Evolutionary conservation across 257 asterid genomes (phyloP).

Genomic region (Solanum habrochaites): DNA sequence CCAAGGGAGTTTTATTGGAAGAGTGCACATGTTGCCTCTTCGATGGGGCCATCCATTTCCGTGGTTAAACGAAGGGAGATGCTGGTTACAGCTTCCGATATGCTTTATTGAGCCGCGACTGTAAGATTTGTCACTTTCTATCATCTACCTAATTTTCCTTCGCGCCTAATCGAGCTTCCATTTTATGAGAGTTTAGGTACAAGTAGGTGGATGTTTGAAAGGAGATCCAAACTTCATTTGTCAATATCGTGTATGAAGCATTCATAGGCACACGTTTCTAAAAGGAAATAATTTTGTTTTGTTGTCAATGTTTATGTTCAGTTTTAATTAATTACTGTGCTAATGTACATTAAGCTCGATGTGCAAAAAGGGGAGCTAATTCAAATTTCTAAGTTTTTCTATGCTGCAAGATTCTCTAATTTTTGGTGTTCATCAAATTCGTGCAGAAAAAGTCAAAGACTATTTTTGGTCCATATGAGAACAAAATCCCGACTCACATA

Average conservation of each 20-base stretch:
- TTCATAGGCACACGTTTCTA: background rate
- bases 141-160: constrained; percentile 1
- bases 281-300: background rate
- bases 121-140: constrained; percentile 26
- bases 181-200: background rate
- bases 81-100: constrained; percentile 59
- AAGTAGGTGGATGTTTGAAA: background rate
- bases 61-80: constrained; percentile 68
- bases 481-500: background rate
- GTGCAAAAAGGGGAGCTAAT: background rate
- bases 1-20: constrained; percentile 93
- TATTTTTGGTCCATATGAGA: background rate
- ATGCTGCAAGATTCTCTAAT: background rate
- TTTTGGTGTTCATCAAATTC: background rate
- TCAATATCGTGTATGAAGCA: background rate
- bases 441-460: background rate
- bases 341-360: background rate
- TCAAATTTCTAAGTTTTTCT: background rate
- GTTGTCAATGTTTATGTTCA: background rate
- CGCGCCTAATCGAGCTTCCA: background rate
- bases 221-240: background rate
- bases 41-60: constrained; percentile 97
- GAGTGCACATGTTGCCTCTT: constrained; percentile 88
- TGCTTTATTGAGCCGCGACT: constrained; percentile 12
- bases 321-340: background rate